Evolutionary conservation across 1,139 yeast genomes (phyloP).

Genomic region (Geotrichum bryndzae): DNA sequence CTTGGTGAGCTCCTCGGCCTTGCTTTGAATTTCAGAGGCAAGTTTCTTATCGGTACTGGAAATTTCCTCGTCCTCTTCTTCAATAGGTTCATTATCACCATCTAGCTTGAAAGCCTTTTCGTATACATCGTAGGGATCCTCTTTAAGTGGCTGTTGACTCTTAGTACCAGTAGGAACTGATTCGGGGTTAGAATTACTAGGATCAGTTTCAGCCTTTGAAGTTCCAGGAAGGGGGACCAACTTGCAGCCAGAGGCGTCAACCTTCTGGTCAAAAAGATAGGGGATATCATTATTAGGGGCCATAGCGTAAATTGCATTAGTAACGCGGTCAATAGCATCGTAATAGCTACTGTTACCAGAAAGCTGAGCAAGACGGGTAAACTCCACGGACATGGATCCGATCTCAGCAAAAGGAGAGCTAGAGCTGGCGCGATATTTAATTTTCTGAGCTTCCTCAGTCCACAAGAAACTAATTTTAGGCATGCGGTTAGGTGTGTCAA

Average conservation of each 20-base stretch:
- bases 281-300: constrained; percentile 32
- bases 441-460: constrained; percentile 40
- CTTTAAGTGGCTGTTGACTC: not conserved
- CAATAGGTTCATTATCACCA: not conserved
- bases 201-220: not conserved
- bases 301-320: constrained; percentile 37
- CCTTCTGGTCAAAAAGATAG: constrained; percentile 41
- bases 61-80: not conserved
- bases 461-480: constrained; percentile 59
- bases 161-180: not conserved
- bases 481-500: constrained; percentile 59
- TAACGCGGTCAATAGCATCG: constrained; percentile 45
- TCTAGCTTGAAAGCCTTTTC: not conserved
- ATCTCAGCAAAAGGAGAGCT: constrained; percentile 55
- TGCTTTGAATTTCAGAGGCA: not conserved
- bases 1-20: constrained; percentile 1
- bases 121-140: not conserved
- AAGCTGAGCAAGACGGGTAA: constrained; percentile 59
- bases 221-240: constrained; percentile 13
- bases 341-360: constrained; percentile 51
- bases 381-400: constrained; percentile 63
- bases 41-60: not conserved
- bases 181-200: not conserved
- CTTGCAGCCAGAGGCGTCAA: constrained; percentile 50
- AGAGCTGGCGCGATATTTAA: constrained; percentile 30